Evolutionary conservation across 1,139 yeast species (phyloP).

Genomic region (Yamadazyma siamensis): DNA sequence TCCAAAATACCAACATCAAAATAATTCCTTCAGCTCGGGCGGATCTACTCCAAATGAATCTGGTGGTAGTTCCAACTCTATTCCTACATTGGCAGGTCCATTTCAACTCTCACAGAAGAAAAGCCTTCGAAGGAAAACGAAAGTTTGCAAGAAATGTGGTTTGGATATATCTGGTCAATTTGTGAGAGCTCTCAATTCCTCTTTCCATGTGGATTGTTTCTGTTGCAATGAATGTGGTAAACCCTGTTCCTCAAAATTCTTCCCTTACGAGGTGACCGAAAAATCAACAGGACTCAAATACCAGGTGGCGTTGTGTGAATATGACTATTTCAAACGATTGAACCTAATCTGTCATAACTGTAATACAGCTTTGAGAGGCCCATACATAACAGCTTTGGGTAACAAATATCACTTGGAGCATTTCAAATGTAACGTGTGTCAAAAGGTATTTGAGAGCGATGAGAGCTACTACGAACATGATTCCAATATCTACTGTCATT

Average conservation of each 20-base stretch:
- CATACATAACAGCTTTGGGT: conserved; percentile 91
- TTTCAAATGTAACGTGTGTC: conserved; percentile 87
- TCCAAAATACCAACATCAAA: neutral
- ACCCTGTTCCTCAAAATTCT: conserved; percentile 71
- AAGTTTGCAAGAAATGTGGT: conserved; percentile 61
- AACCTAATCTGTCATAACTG: conserved; percentile 83
- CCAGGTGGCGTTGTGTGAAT: conserved; percentile 85
- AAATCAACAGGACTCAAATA: conserved; percentile 27
- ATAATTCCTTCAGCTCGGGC: neutral
- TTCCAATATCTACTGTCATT: conserved; percentile 81
- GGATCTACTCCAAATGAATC: neutral
- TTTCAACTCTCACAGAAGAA: conserved; percentile 11
- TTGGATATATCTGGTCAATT: conserved; percentile 73
- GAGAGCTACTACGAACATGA: conserved; percentile 93
- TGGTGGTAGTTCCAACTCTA: neutral
- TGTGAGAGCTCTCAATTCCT: conserved; percentile 76
- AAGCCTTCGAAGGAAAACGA: conserved; percentile 25
- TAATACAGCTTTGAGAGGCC: conserved; percentile 82
- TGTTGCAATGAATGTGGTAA: conserved; percentile 78
- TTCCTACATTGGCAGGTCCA: conserved; percentile 7
- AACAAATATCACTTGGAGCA: conserved; percentile 93
- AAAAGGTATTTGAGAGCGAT: conserved; percentile 83
- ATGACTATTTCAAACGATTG: conserved; percentile 82
- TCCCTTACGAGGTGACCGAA: conserved; percentile 50
- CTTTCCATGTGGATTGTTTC: conserved; percentile 86